Conservation (phyloP, 2,329 filamentous ascomycete species). For the Fusarium sp. region DNA sequence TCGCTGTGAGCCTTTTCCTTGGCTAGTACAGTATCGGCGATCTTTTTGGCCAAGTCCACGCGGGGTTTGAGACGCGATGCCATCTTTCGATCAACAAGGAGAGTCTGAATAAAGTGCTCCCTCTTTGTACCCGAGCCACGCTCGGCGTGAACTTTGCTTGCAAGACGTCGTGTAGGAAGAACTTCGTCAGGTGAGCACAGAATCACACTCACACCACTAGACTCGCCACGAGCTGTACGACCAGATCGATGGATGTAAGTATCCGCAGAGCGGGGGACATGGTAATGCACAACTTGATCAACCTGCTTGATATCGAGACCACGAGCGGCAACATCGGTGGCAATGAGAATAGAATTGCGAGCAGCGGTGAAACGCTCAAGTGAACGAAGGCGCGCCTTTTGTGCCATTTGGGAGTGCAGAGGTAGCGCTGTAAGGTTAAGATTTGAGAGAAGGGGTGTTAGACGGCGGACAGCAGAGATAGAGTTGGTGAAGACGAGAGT, state of each 20-base stretch:
- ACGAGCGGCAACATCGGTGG: slow-evolving; percentile 92
- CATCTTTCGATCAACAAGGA: slow-evolving; percentile 85
- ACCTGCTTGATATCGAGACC: slow-evolving; percentile 93
- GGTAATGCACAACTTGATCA: slow-evolving; percentile 92
- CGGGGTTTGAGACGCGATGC: slow-evolving; percentile 80
- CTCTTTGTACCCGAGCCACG: slow-evolving; percentile 57
- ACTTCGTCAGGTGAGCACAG: slow-evolving; percentile 94
- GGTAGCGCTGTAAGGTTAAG: slow-evolving; percentile 79
- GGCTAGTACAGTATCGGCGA: slow-evolving; percentile 83
- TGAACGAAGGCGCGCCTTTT: slow-evolving; percentile 93
- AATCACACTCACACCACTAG: slow-evolving; percentile 82
- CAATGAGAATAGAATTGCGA: slow-evolving; percentile 77
- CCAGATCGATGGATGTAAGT: slow-evolving; percentile 96
- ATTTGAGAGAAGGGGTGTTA: slow-evolving; percentile 85
- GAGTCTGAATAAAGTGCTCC: slow-evolving; percentile 77
- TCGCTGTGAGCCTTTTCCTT: slow-evolving; percentile 88
- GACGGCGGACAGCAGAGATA: slow-evolving; percentile 87
- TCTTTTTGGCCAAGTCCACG: slow-evolving; percentile 82
- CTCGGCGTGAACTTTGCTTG: slow-evolving; percentile 84
- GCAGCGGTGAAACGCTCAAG: slow-evolving; percentile 86
- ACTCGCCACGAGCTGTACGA: slow-evolving; percentile 86
- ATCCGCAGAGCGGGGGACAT: slow-evolving; percentile 90
- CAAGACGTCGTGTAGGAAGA: slow-evolving; percentile 80
- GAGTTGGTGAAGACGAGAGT: slow-evolving; percentile 96
- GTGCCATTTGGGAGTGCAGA: slow-evolving; percentile 92